These are phyloP conservation scores for Verticillium zaregamsianum DNA, from an alignment of 2,329 filamentous ascomycete species.

Conservation along the genomic window DNA sequence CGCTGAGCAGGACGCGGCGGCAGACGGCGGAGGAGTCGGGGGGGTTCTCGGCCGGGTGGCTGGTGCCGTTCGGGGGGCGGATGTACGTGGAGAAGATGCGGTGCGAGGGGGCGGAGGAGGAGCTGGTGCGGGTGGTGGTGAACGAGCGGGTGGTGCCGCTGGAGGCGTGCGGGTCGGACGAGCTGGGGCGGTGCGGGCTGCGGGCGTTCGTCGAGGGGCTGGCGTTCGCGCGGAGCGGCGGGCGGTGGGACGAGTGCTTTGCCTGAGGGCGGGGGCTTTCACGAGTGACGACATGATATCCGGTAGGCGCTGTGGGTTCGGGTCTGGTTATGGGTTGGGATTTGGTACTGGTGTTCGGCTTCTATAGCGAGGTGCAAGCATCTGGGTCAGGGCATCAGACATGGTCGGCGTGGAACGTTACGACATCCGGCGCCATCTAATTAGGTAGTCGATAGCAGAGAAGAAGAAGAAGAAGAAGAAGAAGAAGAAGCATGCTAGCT, in stretches of 20 bases:
- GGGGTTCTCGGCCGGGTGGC: constrained; percentile 73
- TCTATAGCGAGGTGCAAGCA: too few relatives aligned
- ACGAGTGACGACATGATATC: background rate
- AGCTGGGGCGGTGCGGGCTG: constrained; percentile 65
- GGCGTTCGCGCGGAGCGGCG: constrained; percentile 67
- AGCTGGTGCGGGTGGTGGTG: constrained; percentile 73
- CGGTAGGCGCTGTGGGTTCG: background rate
- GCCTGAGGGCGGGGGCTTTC: constrained; percentile 14
- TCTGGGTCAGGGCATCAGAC: background rate
- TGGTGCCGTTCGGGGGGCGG: constrained; percentile 75
- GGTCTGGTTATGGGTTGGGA: background rate
- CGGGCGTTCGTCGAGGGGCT: constrained; percentile 69
- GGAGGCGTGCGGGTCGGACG: constrained; percentile 65
- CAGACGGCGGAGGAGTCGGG: constrained; percentile 47
- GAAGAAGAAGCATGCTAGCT: background rate
- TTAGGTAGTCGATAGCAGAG: too few relatives aligned
- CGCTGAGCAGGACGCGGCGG: constrained; percentile 47
- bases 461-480: background rate
- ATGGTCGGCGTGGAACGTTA: background rate
- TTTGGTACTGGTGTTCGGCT: background rate
- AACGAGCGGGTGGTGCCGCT: constrained; percentile 80
- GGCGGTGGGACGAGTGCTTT: constrained; percentile 68
- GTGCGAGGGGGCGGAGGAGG: constrained; percentile 55
- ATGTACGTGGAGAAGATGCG: constrained; percentile 86
- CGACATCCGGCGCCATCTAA: too few relatives aligned